Conservation (phyloP, 2,329 filamentous ascomycete species). For the Amesomyces nigricolor region DNA sequence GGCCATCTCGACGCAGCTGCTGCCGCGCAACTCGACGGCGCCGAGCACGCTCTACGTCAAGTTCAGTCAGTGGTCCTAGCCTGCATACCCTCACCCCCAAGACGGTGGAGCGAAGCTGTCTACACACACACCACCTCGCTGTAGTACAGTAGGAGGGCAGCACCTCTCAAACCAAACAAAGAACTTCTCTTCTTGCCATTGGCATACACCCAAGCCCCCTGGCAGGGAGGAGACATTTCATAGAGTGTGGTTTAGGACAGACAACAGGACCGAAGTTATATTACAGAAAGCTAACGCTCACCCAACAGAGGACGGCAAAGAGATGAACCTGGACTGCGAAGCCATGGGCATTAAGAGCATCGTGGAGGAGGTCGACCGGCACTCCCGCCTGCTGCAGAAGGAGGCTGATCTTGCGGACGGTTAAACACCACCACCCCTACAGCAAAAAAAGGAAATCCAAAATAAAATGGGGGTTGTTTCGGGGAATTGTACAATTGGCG, state of each 20-base stretch:
- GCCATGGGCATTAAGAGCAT: conserved; percentile 81
- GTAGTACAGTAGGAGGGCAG: too few species aligned
- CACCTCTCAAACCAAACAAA: too few species aligned
- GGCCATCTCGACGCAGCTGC: conserved; percentile 69
- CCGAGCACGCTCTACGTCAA: conserved; percentile 68
- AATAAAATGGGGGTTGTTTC: neutral
- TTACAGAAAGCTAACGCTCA: neutral
- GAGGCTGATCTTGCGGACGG: conserved; percentile 66
- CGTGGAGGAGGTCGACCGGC: conserved; percentile 81
- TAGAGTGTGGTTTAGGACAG: too few species aligned
- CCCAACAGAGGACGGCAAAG: conserved; percentile 78
- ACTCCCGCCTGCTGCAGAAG: conserved; percentile 76
- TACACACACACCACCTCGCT: too few species aligned
- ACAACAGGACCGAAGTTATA: too few species aligned
- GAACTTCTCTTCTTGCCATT: too few species aligned
- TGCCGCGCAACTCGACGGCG: conserved; percentile 64
- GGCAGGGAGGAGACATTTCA: too few species aligned
- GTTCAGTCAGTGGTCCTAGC: conserved; percentile 61
- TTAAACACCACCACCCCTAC: conserved; percentile 14
- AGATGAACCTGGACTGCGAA: conserved; percentile 75
- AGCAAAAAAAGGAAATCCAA: neutral
- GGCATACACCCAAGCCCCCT: too few species aligned
- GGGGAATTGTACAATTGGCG: neutral
- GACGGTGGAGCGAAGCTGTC: too few species aligned
- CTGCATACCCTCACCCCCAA: too few species aligned